phyloP scores from a whole-genome alignment of 352 stramenopile genomes.

The Globisporangium spinosum region DNA sequence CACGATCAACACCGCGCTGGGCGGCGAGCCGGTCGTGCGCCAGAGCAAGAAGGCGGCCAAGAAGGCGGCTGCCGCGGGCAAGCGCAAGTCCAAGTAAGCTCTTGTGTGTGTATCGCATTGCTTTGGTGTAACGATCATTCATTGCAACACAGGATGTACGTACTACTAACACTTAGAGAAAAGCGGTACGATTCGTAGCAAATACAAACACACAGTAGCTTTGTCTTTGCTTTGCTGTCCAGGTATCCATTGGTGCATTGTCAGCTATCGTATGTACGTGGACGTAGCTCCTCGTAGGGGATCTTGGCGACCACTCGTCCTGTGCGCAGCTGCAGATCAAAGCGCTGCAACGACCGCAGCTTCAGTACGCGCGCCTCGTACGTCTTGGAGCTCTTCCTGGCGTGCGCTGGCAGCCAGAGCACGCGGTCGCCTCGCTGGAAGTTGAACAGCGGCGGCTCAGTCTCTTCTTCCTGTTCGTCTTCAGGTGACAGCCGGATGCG shows the following conservation, averaged over 20 bases:
- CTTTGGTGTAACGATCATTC: not conserved
- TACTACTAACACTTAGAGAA: constrained; percentile 20
- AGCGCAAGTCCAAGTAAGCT: constrained; percentile 67
- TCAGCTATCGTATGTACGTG: constrained; percentile 19
- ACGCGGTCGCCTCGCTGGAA: constrained; percentile 36
- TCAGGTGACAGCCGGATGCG: constrained; percentile 35
- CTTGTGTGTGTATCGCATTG: not conserved
- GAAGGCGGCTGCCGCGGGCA: constrained; percentile 41
- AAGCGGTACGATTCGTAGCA: constrained; percentile 3
- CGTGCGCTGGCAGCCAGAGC: constrained; percentile 29
- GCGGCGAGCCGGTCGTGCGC: constrained; percentile 43
- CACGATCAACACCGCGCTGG: constrained; percentile 67
- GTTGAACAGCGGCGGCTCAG: constrained; percentile 15
- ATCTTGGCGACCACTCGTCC: constrained; percentile 40
- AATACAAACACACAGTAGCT: constrained; percentile 1
- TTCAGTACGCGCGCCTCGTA: constrained; percentile 46
- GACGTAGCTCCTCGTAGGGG: constrained; percentile 35
- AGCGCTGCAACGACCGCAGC: constrained; percentile 36
- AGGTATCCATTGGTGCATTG: not conserved
- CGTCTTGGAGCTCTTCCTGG: constrained; percentile 14
- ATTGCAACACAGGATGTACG: not conserved
- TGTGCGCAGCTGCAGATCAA: constrained; percentile 48
- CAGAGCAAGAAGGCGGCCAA: constrained; percentile 69
- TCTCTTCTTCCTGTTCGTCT: constrained; percentile 14
- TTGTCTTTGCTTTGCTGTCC: not conserved